Evolutionary conservation across 164 flowering plant species (phyloP), one percentile per base, ranked within the genome.

Genomic region (Macadamia integrifolia): DNA sequence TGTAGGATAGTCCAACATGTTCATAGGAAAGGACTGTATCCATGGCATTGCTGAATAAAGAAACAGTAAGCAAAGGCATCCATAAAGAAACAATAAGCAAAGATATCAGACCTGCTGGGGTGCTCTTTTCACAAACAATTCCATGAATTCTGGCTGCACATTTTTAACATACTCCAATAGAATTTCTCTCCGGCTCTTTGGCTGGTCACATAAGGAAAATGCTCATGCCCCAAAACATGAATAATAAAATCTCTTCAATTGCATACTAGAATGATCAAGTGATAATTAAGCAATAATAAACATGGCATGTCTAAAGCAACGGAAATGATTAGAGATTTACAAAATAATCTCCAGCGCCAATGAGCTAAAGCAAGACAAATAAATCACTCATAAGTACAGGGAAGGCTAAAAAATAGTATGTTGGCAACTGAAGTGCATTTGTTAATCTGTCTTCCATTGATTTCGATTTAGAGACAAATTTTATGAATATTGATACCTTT

Each of bases 61-160:
- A 18, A 11, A 7, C 3, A 58, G 1, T 14, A 62, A 17, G 32
- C 29, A 9, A 7, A 15, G 11, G 11, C 11, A 49, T 10, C 53
- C 3, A 62, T 32, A 35, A 15, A 64, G 52, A 44, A 72, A 23
- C 2, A 28, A 8, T 12, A 44, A 61, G 11, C 23, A 55, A 66
- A 35, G 49, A 17, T 15, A 32, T 40, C 67, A 56, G n/a, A 91
- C 98, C 95, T 86, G 97, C 17, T 83, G 90, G 0, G 97, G 93
- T 61, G 98, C 98, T 67, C 86, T 85, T 75, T 92, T 87, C 15
- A 87, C 88, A 74, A 94, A 94, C 79, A 94, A 53, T 72, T 94
- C 98, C 97, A 94, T 86, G 74, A 94, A 88, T 75, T 92, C 98
- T 43, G 98, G 98, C 76, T 94, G 85, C 73, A 94, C 97, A 80